phyloP scores from a whole-genome alignment of 2,329 filamentous ascomycete genomes.

The Fusarium floridanum region DNA sequence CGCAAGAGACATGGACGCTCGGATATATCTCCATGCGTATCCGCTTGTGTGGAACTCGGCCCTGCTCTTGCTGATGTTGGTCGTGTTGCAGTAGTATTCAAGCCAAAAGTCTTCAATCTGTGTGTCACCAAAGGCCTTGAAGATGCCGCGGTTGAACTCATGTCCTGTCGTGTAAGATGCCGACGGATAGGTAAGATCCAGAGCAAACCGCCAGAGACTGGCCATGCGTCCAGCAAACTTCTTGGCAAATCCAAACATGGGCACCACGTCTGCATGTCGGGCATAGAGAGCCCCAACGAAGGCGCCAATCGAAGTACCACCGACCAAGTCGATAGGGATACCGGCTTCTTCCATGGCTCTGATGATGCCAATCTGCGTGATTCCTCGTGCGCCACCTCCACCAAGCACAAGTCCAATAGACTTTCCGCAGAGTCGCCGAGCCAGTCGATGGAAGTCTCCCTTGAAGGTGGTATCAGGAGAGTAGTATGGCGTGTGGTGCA shows the following conservation, averaged over 20 bases:
- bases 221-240: conserved; percentile 99
- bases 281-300: conserved; percentile 97
- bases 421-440: conserved; percentile 90
- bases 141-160: conserved; percentile 98
- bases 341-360: conserved; percentile 95
- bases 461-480: conserved; percentile 94
- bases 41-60: conserved; percentile 95
- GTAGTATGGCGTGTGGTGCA: conserved; percentile 90
- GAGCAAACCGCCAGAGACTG: conserved; percentile 97
- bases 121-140: conserved; percentile 96
- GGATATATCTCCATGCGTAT: conserved; percentile 97
- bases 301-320: conserved; percentile 94
- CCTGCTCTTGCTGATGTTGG: conserved; percentile 95
- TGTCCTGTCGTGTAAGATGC: conserved; percentile 98
- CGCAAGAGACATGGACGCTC: conserved; percentile 96
- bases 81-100: conserved; percentile 99
- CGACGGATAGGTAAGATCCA: conserved; percentile 96
- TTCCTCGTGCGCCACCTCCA: conserved; percentile 91
- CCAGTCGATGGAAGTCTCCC: conserved; percentile 94
- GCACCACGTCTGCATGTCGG: conserved; percentile 94
- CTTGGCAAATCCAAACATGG: conserved; percentile 96
- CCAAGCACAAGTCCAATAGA: conserved; percentile 95
- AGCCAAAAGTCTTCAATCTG: conserved; percentile 99
- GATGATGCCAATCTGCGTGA: conserved; percentile 94
- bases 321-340: conserved; percentile 94